A percentile compares a stretch with the other conserved stretches of the same genome.
Evolutionary conservation across 2,329 filamentous ascomycete species (phyloP).

Genomic region (Colletotrichum theobromicola): DNA sequence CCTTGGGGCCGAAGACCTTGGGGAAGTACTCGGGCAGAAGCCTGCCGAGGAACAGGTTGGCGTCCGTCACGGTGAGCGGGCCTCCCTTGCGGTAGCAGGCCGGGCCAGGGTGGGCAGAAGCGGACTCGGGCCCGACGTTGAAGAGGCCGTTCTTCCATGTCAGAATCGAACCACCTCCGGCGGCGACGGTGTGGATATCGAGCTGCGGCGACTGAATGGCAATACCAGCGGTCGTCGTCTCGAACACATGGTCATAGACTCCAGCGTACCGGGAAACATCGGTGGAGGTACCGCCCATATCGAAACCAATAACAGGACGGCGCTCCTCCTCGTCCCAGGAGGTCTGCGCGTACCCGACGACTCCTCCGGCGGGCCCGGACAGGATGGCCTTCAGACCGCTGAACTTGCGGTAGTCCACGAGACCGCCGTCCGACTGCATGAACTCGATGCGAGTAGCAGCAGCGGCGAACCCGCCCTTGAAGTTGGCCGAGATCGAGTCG

Average conservation of each 20-base stretch:
- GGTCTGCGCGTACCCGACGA: conserved; percentile 77
- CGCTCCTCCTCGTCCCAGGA: conserved; percentile 72
- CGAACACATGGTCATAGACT: conserved; percentile 58
- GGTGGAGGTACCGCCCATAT: conserved; percentile 75
- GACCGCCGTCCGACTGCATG: conserved; percentile 67
- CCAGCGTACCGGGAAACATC: conserved; percentile 73
- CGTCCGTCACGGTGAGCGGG: conserved; percentile 74
- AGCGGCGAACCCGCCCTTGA: conserved; percentile 37
- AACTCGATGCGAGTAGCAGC: conserved; percentile 66
- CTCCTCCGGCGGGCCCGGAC: conserved; percentile 78
- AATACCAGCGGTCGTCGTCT: conserved; percentile 79
- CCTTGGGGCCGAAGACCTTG: conserved; percentile 74
- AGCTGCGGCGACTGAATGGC: conserved; percentile 81
- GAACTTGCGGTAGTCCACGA: conserved; percentile 65
- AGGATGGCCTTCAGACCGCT: conserved; percentile 73
- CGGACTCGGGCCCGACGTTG: conserved; percentile 74
- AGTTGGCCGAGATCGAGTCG: conserved; percentile 38
- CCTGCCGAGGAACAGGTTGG: conserved; percentile 72
- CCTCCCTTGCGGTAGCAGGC: conserved; percentile 77
- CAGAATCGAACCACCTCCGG: conserved; percentile 74
- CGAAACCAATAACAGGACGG: conserved; percentile 77
- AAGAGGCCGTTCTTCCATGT: conserved; percentile 77
- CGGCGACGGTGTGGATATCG: conserved; percentile 83
- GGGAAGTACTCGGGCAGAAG: conserved; percentile 69
- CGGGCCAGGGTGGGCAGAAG: conserved; percentile 73